Evolutionary conservation across 2,329 filamentous ascomycete species (phyloP), one percentile per base, ranked within the genome.

Genomic region (Pseudonectria foliicola): DNA sequence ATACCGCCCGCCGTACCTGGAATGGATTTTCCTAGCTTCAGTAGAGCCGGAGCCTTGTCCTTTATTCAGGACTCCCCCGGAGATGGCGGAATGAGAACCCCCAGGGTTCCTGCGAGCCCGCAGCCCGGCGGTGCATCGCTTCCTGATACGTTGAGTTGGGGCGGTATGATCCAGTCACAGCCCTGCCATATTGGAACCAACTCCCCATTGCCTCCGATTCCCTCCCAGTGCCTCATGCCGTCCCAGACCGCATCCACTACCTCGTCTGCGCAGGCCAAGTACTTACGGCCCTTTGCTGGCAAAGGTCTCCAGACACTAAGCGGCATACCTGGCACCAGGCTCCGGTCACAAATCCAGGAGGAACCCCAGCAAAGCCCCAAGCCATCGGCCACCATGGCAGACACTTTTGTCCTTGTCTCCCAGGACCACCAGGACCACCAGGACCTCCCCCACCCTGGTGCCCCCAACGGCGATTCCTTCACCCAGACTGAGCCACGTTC

Each of bases 81-180:
- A 29, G 50, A 56, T 31, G 36, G 42, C 23, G 49, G 46, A 24
- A 42, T 43, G 25, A 40, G 18, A 21, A 21, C 40, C 34, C 42
- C 42, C 39, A 43, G 37, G 36, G 45, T 50, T 44, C 52, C 54
- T 16, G 33, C 48, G 27, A 55, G 49, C 38, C 46, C 57, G 12
- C 44, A 43, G 10, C 54, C 54, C 10, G 59, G 63, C n/a, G 18
- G 5, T 21, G 56, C 56, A 24, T 69, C 68, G 4, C 58, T 79
- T 40, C 73, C 73, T 12, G 75, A 79, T 57, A 77, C 74, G 4
- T 54, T 75, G 42, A 62, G 62, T 48, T 77, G 71, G 72, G 59
- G 57, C 15, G 63, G 66, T 13, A 50, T 63, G 14, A 42, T 64
- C 29, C 63, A 63, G 39, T 64, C 67, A 7, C 61, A 63, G 14